phyloP scores from a whole-genome alignment of 306 rosid species.

The Vigna mungo region DNA sequence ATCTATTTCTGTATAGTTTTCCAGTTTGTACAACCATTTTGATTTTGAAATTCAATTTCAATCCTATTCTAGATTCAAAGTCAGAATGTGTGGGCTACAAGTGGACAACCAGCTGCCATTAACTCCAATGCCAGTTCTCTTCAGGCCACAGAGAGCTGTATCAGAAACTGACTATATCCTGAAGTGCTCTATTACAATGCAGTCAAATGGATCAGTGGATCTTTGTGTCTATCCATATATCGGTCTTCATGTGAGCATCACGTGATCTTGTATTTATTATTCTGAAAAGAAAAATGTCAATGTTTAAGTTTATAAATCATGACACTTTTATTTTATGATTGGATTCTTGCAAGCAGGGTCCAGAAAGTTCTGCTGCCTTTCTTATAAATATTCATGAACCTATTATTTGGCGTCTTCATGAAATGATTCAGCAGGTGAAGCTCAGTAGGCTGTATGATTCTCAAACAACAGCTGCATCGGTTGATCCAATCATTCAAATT shows the following conservation, averaged over 20 bases:
- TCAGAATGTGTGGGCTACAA: constrained; percentile 88
- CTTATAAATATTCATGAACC: constrained; percentile 91
- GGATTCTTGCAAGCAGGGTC: constrained; percentile 68
- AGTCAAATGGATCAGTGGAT: constrained; percentile 89
- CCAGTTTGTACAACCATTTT: constrained; percentile 6
- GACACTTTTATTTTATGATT: constrained; percentile 39
- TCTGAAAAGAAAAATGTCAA: not conserved
- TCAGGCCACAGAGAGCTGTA: constrained; percentile 86
- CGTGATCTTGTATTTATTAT: constrained; percentile 26
- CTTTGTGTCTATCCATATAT: constrained; percentile 91
- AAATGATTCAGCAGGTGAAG: constrained; percentile 90
- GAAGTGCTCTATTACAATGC: constrained; percentile 87
- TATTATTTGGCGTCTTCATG: constrained; percentile 97
- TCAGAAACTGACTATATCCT: constrained; percentile 81
- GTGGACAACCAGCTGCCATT: constrained; percentile 96
- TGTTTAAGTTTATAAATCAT: constrained; percentile 1
- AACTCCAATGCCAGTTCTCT: constrained; percentile 95
- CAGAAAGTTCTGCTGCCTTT: constrained; percentile 85
- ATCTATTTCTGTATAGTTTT: constrained; percentile 27
- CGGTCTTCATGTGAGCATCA: constrained; percentile 79
- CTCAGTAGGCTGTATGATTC: constrained; percentile 74
- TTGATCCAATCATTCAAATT: constrained; percentile 88
- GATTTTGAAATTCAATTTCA: constrained; percentile 40
- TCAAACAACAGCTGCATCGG: constrained; percentile 90
- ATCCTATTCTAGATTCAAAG: constrained; percentile 71